A percentile compares a stretch with the other conserved stretches of the same genome.
Evolutionary conservation across 345 rosid species (phyloP).

Genomic region (Kandelia obovata): DNA sequence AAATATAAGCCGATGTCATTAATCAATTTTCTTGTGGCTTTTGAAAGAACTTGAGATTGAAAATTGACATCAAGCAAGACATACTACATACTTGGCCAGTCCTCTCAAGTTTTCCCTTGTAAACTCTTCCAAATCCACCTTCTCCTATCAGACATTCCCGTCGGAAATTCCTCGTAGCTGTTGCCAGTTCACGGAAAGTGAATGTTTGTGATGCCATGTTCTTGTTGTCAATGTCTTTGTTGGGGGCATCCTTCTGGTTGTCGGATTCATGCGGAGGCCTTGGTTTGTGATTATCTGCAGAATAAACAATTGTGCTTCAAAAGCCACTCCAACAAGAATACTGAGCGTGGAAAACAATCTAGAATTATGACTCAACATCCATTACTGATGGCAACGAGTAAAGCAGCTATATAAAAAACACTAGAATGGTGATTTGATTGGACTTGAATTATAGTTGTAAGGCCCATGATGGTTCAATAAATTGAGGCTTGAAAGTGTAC

Average conservation of each 20-base stretch:
- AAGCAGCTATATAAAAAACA: neutral
- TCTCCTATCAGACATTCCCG: conserved; percentile 88
- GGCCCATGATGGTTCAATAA: neutral
- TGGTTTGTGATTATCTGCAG: conserved; percentile 30
- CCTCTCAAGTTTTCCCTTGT: conserved; percentile 70
- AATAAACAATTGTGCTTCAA: neutral
- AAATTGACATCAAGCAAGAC: neutral
- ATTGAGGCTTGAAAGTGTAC: neutral
- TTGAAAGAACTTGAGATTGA: neutral
- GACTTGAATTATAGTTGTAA: neutral
- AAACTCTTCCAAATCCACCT: conserved; percentile 96
- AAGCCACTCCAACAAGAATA: neutral
- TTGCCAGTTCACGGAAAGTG: conserved; percentile 77
- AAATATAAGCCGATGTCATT: neutral
- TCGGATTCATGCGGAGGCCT: conserved; percentile 7
- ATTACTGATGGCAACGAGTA: neutral
- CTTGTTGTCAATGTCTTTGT: conserved; percentile 28
- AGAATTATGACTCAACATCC: no score
- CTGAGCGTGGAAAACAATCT: neutral
- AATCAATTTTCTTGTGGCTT: neutral
- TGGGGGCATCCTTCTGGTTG: conserved; percentile 13
- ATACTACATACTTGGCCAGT: conserved; percentile 46
- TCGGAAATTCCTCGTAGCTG: conserved; percentile 82
- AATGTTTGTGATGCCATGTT: conserved; percentile 68
- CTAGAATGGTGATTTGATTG: neutral